Evolutionary conservation across 192 early-diverging fungal species (phyloP).

Genomic region (Tieghemiomyces parasiticus): DNA sequence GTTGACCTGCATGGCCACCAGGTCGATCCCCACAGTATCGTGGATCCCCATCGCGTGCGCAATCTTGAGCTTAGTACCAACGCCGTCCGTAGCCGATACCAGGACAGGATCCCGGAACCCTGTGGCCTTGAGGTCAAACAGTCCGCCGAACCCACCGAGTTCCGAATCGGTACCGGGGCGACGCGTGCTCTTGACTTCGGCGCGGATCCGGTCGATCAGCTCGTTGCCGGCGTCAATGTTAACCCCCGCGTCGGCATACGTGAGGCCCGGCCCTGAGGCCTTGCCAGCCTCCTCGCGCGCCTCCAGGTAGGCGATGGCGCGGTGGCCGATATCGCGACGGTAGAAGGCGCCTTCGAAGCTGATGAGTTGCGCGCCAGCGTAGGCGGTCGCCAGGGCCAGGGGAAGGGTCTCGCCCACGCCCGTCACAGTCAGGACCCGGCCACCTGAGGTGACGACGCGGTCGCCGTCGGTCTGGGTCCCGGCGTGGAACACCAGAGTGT

Average conservation of each 20-base stretch:
- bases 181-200: conserved; percentile 81
- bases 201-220: conserved; percentile 91
- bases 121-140: conserved; percentile 90
- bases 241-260: conserved; percentile 95
- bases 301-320: conserved; percentile 34
- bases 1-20: conserved; percentile 99
- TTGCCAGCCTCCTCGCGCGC: conserved; percentile 14
- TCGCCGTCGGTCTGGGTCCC: conserved; percentile 52
- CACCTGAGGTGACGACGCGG: conserved; percentile 71
- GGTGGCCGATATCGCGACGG: conserved; percentile 87
- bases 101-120: conserved; percentile 89
- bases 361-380: conserved; percentile 44
- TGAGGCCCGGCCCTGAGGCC: conserved; percentile 92
- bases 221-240: conserved; percentile 91
- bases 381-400: conserved; percentile 65
- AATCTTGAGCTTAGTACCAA: conserved; percentile 97
- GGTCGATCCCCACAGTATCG: conserved; percentile 91
- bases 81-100: conserved; percentile 96
- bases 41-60: conserved; percentile 75
- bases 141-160: conserved; percentile 95
- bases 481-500: conserved; percentile 75
- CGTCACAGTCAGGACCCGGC: conserved; percentile 89
- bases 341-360: conserved; percentile 80
- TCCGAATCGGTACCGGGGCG: conserved; percentile 91
- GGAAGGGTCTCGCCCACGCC: conserved; percentile 57